Percentiles rank a stretch among this genome's conserved stretches.
Evolutionary conservation across 768 basidiomycete species (phyloP).

Genomic region (Daedaleopsis nitida): DNA sequence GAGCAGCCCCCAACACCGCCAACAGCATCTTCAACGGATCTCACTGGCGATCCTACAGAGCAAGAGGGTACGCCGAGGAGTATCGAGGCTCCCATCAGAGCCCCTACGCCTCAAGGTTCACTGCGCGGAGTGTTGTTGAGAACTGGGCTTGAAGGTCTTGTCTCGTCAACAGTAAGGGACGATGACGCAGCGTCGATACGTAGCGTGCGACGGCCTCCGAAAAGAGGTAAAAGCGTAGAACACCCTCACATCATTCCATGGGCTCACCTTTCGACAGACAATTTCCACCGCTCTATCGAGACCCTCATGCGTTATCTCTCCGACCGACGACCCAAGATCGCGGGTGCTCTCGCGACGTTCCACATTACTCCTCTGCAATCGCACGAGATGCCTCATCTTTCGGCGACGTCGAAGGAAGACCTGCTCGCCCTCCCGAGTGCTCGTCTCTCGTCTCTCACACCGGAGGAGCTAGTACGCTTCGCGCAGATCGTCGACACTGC

Average conservation of each 20-base stretch:
- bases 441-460: conserved; percentile 68
- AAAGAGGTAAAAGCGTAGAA: conserved; percentile 28
- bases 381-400: conserved; percentile 67
- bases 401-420: conserved; percentile 70
- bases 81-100: conserved; percentile 11
- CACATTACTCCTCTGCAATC: conserved; percentile 70
- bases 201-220: conserved; percentile 34
- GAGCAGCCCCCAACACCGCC: conserved; percentile 28
- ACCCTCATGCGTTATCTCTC: conserved; percentile 85
- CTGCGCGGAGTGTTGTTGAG: conserved; percentile 55
- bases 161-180: conserved; percentile 51
- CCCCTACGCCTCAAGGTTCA: conserved; percentile 27
- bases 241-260: background rate
- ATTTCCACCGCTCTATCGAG: conserved; percentile 76
- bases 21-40: conserved; percentile 15
- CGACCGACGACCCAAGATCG: conserved; percentile 86
- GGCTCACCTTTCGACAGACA: conserved; percentile 41
- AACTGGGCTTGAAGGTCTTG: conserved; percentile 56
- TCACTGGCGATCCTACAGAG: conserved; percentile 27
- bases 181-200: conserved; percentile 61
- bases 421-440: conserved; percentile 79
- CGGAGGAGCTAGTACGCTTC: conserved; percentile 83
- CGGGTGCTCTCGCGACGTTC: conserved; percentile 71
- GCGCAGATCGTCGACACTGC: conserved; percentile 96
- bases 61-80: conserved; percentile 23